These are phyloP conservation scores for Poa pratensis DNA, from an alignment of 176 grass and related monocot species.

Conservation along the genomic window DNA sequence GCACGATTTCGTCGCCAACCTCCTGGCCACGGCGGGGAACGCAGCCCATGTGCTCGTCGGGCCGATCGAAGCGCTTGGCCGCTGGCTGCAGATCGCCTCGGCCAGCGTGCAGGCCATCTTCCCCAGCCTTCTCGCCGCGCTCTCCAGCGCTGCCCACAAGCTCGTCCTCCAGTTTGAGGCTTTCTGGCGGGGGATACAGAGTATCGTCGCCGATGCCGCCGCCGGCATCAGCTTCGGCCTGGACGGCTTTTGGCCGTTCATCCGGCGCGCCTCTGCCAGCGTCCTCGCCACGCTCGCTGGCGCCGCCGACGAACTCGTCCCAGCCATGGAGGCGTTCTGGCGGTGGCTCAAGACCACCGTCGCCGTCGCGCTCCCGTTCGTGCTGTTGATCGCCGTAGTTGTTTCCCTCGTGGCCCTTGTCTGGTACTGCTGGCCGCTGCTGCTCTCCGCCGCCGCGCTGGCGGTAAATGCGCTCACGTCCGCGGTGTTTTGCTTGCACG, in stretches of 20 bases:
- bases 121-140: background rate
- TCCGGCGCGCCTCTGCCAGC: background rate
- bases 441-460: background rate
- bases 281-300: background rate
- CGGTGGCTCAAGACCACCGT: background rate
- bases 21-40: background rate
- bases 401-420: background rate
- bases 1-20: background rate
- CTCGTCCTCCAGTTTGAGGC: background rate
- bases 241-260: background rate
- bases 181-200: background rate
- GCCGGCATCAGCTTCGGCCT: background rate
- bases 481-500: background rate
- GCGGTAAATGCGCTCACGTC: background rate
- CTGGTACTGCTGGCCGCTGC: background rate
- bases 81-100: background rate
- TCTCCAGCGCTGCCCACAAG: background rate
- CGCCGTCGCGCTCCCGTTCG: background rate
- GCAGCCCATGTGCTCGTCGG: background rate
- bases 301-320: background rate
- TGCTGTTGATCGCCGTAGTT: background rate
- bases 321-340: background rate
- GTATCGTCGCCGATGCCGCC: background rate
- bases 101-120: background rate
- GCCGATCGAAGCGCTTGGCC: background rate